Evolutionary conservation across 2,329 filamentous ascomycete genomes (phyloP).

Genomic region (Cladosporium halotolerans): DNA sequence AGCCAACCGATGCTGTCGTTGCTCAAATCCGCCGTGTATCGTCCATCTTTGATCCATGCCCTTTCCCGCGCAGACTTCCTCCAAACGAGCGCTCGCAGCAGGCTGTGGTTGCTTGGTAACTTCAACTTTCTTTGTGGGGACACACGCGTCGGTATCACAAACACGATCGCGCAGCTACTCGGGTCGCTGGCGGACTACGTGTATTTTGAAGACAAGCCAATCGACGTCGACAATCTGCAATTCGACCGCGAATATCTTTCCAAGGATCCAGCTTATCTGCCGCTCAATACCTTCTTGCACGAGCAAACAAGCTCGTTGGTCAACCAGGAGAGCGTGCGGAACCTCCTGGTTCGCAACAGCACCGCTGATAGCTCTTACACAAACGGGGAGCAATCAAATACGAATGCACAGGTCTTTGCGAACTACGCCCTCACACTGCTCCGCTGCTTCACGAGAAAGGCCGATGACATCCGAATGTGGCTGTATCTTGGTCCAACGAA

Average conservation of each 20-base stretch:
- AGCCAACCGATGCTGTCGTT: slow-evolving; percentile 20
- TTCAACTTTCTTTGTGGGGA: slow-evolving; percentile 43
- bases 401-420: slow-evolving; percentile 67
- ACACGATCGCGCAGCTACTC: slow-evolving; percentile 50
- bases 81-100: slow-evolving; percentile 26
- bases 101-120: slow-evolving; percentile 53
- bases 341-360: slow-evolving; percentile 21
- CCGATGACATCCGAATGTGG: slow-evolving; percentile 91
- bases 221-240: slow-evolving; percentile 28
- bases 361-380: slow-evolving; percentile 2
- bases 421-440: slow-evolving; percentile 82
- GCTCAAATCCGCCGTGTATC: slow-evolving; percentile 22
- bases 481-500: slow-evolving; percentile 62
- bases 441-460: slow-evolving; percentile 71
- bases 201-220: slow-evolving; percentile 40
- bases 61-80: slow-evolving; percentile 1
- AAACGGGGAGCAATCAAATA: slow-evolving; percentile 33
- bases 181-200: slow-evolving; percentile 52
- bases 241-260: slow-evolving; percentile 43
- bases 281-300: slow-evolving; percentile 48
- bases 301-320: slow-evolving; percentile 65
- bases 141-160: slow-evolving; percentile 42
- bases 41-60: slow-evolving; percentile 5
- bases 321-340: slow-evolving; percentile 66
- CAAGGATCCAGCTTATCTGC: slow-evolving; percentile 21